These are phyloP conservation scores for Magnusiomyces fungicola DNA, from an alignment of 1,139 yeast species.

Conservation along the genomic window DNA sequence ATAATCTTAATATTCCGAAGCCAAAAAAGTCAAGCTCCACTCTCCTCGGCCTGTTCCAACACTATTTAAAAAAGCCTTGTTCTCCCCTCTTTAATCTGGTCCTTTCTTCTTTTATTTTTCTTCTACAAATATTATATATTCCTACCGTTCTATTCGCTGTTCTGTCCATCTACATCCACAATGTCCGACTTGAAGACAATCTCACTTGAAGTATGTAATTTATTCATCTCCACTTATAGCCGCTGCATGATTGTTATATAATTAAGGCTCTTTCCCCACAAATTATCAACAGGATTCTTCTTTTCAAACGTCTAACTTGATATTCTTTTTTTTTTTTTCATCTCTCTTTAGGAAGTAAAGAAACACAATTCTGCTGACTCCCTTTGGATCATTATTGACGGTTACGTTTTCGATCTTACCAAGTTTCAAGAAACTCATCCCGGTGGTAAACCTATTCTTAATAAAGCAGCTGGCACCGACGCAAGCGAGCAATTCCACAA, in stretches of 20 bases:
- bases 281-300: too few relatives aligned
- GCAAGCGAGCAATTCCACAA: constrained; percentile 70
- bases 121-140: neutral
- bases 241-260: too few relatives aligned
- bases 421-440: constrained; percentile 87
- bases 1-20: too few relatives aligned
- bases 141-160: neutral
- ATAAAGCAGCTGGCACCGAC: constrained; percentile 81
- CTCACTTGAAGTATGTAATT: constrained; percentile 10
- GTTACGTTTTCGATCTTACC: constrained; percentile 79
- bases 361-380: constrained; percentile 72
- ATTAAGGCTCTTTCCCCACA: neutral
- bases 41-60: neutral
- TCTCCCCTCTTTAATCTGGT: neutral
- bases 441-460: constrained; percentile 74
- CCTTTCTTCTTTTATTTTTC: neutral
- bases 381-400: constrained; percentile 83
- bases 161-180: neutral
- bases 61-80: neutral
- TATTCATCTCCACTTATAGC: too few relatives aligned
- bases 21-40: too few relatives aligned
- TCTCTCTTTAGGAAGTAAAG: constrained; percentile 50
- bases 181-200: constrained; percentile 11
- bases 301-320: neutral
- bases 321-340: neutral